Evolutionary conservation across 345 rosid species (phyloP), one percentile per base, ranked within the genome.

Genomic region (Barbarea vulgaris): DNA sequence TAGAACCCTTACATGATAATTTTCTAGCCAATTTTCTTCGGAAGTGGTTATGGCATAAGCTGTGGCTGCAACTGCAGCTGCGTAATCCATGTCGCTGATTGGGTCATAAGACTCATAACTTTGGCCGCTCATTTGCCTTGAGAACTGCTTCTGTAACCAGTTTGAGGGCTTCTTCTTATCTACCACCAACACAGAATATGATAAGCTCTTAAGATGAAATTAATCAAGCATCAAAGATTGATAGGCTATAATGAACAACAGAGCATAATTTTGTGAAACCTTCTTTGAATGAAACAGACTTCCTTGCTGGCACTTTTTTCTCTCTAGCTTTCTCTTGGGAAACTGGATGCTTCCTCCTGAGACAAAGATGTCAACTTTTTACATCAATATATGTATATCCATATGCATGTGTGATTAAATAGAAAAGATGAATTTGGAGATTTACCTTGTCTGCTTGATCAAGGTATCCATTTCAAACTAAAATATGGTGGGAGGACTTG

Each of bases 241-340:
- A 27, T 48, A 67, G 18, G 78, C 2, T 75, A 34, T 11, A 3
- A 67, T 59, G 4, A 60, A 21, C 2, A 61, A 11, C 21, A 64
- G 12, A 57, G n/a, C 31, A 39, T 8, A 56, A 39, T 44, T 39
- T 30, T 72, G 22, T 50, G 25, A 9, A 9, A 78, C 81, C 81
- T 78, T 72, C 81, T 78, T 72, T 44, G 70, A 78, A 78, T 44
- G 81, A 78, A 67, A 72, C 74, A 60, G 81, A 78, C 59, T 53
- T 78, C 58, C 74, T 78, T 53, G 77, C 44, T 9, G 81, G 53
- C 4, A 78, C 52, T 15, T 60, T 60, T 21, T 33, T 67, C 46
- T 78, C 77, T 72, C 54, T 78, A 24, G 17, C 14, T 39, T 41
- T 77, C 6, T 13, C 77, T 19, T 30, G 36, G 4, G 62, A 1